phyloP scores from a whole-genome alignment of 2,329 filamentous ascomycete genomes.

The Pleomassaria siparia region DNA sequence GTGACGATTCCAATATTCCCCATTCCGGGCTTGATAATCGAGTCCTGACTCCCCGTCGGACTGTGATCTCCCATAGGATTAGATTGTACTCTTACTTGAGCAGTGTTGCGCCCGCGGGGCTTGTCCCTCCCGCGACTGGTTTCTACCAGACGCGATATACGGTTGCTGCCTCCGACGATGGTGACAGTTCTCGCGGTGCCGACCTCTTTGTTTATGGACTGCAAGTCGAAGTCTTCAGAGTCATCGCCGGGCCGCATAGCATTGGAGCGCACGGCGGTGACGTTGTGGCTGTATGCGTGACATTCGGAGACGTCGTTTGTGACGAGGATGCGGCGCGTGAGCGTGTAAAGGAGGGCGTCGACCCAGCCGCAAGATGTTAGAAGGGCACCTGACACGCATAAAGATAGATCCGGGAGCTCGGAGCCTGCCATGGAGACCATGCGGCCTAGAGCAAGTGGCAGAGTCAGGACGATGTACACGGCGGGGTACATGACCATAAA shows the following conservation, averaged over 20 bases:
- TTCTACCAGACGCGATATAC: slow-evolving; percentile 33
- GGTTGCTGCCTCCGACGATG: slow-evolving; percentile 36
- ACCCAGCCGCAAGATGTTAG: slow-evolving; percentile 53
- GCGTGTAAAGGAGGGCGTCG: slow-evolving; percentile 46
- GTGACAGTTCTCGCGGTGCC: slow-evolving; percentile 33
- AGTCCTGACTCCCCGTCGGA: slow-evolving; percentile 36
- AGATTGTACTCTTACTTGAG: slow-evolving; percentile 13
- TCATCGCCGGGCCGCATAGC: slow-evolving; percentile 27
- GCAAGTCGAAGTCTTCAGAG: slow-evolving; percentile 28
- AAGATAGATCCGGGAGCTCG: slow-evolving; percentile 55
- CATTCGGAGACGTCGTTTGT: slow-evolving; percentile 30
- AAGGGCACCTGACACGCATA: slow-evolving; percentile 61
- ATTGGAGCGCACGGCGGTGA: slow-evolving; percentile 25
- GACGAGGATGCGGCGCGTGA: slow-evolving; percentile 45
- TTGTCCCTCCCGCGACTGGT: slow-evolving; percentile 10
- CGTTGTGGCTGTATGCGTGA: slow-evolving; percentile 25
- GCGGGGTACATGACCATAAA: slow-evolving; percentile 68
- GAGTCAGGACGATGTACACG: slow-evolving; percentile 67
- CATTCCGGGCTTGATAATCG: slow-evolving; percentile 31
- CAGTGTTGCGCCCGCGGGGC: slow-evolving; percentile 16
- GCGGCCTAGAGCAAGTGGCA: slow-evolving; percentile 58
- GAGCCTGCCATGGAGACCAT: slow-evolving; percentile 43
- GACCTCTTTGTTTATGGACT: slow-evolving; percentile 34
- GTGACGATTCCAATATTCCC: slow-evolving; percentile 32
- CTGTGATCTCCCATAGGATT: slow-evolving; percentile 24